phyloP scores from a whole-genome alignment of 495 filamentous ascomycete genomes.

The Lineolata rhizophorae region DNA sequence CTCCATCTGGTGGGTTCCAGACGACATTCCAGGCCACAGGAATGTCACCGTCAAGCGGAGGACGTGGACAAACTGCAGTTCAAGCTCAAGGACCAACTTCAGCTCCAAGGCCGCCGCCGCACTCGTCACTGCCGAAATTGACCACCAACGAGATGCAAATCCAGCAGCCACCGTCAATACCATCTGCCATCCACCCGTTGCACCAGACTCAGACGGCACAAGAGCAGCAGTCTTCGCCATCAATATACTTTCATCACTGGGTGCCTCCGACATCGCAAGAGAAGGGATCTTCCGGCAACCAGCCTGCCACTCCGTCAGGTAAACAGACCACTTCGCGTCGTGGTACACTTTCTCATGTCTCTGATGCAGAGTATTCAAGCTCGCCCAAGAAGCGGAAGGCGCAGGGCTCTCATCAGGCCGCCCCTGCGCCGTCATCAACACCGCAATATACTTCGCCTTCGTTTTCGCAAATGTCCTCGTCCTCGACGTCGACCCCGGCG shows the following conservation, averaged over 20 bases:
- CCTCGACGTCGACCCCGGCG: slow-evolving; percentile 28
- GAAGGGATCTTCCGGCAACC: slow-evolving; percentile 27
- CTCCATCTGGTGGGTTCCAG: slow-evolving; percentile 13
- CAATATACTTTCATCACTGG: slow-evolving; percentile 85
- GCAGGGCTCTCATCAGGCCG: slow-evolving; percentile 34
- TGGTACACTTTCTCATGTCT: slow-evolving; percentile 16
- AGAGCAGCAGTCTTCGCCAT: slow-evolving; percentile 34
- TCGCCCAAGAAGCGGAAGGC: slow-evolving; percentile 60
- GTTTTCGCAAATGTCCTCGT: slow-evolving; percentile 31
- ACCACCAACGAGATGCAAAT: slow-evolving; percentile 36
- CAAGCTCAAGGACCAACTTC: slow-evolving; percentile 12
- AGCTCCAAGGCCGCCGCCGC: slow-evolving; percentile 13
- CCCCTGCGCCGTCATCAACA: slow-evolving; percentile 28
- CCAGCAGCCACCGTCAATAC: slow-evolving; percentile 25
- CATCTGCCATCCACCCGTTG: slow-evolving; percentile 20
- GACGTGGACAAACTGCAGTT: slow-evolving; percentile 16
- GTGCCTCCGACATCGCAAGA: slow-evolving; percentile 48
- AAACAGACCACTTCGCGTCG: slow-evolving; percentile 31
- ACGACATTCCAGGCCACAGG: neutral
- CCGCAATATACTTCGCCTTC: slow-evolving; percentile 21
- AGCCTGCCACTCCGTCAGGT: slow-evolving; percentile 44
- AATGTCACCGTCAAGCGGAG: slow-evolving; percentile 7
- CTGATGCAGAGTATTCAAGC: slow-evolving; percentile 27
- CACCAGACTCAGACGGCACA: slow-evolving; percentile 34
- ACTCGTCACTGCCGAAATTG: slow-evolving; percentile 26